Evolutionary conservation across 495 filamentous ascomycete genomes (phyloP), one percentile per base, ranked within the genome.

Genomic region (Clohesyomyces aquaticus): DNA sequence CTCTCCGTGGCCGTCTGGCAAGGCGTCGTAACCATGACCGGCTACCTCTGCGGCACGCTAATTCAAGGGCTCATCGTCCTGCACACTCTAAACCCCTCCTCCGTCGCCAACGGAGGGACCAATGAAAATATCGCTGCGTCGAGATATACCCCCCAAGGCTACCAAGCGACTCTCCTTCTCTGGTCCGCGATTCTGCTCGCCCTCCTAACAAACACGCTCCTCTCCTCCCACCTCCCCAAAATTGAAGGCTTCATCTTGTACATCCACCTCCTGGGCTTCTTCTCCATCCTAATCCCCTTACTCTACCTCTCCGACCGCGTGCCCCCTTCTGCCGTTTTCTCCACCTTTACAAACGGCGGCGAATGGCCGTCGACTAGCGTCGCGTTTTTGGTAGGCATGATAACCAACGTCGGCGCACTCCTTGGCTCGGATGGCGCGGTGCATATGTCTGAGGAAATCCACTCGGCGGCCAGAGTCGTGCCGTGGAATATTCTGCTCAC

Each of bases 201-300:
- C 6, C n/a, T 47, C 8, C 19, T 8, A 4, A n/a, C 19, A 6
- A 69, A 72, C 45, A 59, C 56, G 9, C 25, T 45, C 9, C 28
- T 57, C 0, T 59, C 53, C 2, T 55, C 42, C 16, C 27, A 35
- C 1, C 52, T 72, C 2, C 63, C 70, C 0, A 47, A 58, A 28
- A 47, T 70, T 23, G 67, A 72, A 46, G 52, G 32, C 1, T 14
- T 61, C 1, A 50, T 70, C 10, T 29, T 69, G 22, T 32, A 59
- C 9, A 14, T 69, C 14, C 60, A 70, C 46, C 19, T 72, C 1
- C 14, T 57, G 22, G 66, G 66, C 45, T 48, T 69, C 45, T 53
- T 68, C 38, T 56, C 46, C 21, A 49, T 64, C 9, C 54, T 64
- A 27, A 59, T 72, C 47, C 23, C 26, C 12, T 18, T 52, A 22